phyloP scores from a whole-genome alignment of 2,329 filamentous ascomycete species.

The Clonostachys sp. region DNA sequence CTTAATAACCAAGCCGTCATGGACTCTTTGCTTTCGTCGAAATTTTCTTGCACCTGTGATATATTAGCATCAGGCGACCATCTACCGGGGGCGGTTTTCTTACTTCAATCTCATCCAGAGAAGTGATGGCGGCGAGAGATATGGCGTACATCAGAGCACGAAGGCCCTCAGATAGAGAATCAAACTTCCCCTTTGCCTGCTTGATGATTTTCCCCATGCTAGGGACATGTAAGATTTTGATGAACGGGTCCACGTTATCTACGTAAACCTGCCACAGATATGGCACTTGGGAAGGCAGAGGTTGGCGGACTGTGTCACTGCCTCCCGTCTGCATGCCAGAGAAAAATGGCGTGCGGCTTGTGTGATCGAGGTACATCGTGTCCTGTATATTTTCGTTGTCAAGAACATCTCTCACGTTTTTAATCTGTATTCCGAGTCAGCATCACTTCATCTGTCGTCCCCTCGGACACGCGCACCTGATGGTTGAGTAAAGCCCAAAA shows the following conservation, averaged over 20 bases:
- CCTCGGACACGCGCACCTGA: conserved; percentile 42
- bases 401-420: too few relatives aligned
- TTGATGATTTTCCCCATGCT: conserved; percentile 48
- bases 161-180: not conserved
- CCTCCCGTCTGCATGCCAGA: not conserved
- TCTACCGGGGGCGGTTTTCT: conserved; percentile 33
- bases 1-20: not conserved
- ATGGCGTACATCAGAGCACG: not conserved
- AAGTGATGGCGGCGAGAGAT: not conserved
- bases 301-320: conserved; percentile 21
- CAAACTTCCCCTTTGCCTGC: not conserved
- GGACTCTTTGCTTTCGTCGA: not conserved
- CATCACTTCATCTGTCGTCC: not conserved
- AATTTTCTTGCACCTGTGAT: not conserved
- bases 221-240: conserved; percentile 68
- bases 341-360: not conserved
- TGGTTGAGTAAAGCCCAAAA: conserved; percentile 75
- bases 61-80: conserved; percentile 22
- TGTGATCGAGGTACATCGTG: not conserved
- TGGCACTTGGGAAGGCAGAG: conserved; percentile 47
- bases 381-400: not conserved
- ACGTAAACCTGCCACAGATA: conserved; percentile 69
- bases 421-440: not conserved
- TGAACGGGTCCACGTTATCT: conserved; percentile 68
- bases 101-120: conserved; percentile 1